Evolutionary conservation across 2,329 filamentous ascomycete genomes (phyloP).

Genomic region (Iodosphaeria phyllophila): DNA sequence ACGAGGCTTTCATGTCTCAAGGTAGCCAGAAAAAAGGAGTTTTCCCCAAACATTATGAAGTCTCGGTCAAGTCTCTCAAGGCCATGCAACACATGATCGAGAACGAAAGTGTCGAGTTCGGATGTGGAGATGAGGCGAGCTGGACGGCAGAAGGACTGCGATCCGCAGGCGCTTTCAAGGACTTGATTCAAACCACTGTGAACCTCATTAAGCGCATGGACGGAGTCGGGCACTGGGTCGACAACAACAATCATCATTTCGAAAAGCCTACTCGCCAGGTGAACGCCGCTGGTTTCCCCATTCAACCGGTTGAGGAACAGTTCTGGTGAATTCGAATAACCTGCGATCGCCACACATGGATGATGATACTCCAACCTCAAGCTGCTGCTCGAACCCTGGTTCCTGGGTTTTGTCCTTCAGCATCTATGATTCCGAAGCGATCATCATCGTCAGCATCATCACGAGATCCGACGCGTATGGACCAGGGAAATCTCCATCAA

Average conservation of each 20-base stretch:
- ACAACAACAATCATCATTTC: slow-evolving; percentile 12
- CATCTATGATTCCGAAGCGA: no score
- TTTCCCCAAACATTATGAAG: slow-evolving; percentile 10
- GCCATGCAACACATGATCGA: slow-evolving; percentile 8
- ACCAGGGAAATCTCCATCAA: no score
- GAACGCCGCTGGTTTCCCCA: no score
- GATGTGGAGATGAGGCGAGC: slow-evolving; percentile 8
- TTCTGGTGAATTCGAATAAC: no score
- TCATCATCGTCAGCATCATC: no score
- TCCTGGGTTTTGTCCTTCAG: no score
- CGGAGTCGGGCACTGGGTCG: slow-evolving; percentile 10
- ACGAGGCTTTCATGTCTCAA: slow-evolving; percentile 3
- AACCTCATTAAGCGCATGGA: slow-evolving; percentile 11
- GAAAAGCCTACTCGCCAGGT: no score
- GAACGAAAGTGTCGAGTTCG: slow-evolving; percentile 9
- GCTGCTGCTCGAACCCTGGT: no score
- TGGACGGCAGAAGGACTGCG: slow-evolving; percentile 9
- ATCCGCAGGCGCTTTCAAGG: slow-evolving; percentile 6
- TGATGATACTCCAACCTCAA: no score
- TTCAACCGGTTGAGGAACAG: no score
- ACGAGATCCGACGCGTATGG: no score
- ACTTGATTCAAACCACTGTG: slow-evolving; percentile 7
- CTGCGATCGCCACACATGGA: no score
- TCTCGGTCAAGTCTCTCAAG: slow-evolving; percentile 7
- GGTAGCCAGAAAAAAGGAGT: slow-evolving; percentile 2